These are phyloP conservation scores for Ordospora colligata DNA, from an alignment of 371 early-diverging fungal species.

Conservation along the genomic window DNA sequence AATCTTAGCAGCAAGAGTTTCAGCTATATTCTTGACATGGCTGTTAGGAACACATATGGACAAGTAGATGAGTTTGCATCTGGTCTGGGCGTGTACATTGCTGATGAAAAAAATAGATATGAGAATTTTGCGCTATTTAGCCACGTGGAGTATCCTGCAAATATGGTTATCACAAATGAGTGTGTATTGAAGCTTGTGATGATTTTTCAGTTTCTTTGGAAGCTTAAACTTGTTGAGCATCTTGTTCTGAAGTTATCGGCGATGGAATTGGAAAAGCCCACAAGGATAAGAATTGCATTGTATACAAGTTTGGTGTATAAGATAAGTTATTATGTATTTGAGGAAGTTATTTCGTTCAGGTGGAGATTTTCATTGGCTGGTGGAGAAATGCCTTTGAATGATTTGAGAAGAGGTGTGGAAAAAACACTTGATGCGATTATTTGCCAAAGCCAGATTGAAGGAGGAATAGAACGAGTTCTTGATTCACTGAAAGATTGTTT, in stretches of 20 bases:
- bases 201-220: conserved; percentile 57
- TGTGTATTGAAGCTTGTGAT: conserved; percentile 30
- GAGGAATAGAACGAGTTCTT: not conserved
- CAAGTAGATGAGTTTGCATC: conserved; percentile 31
- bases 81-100: conserved; percentile 9
- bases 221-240: conserved; percentile 45
- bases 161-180: conserved; percentile 27
- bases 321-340: conserved; percentile 37
- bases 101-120: not conserved
- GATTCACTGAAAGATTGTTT: not conserved
- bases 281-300: not conserved
- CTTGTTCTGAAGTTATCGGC: conserved; percentile 1
- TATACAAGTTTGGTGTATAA: conserved; percentile 24
- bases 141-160: conserved; percentile 34
- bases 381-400: not conserved
- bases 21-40: conserved; percentile 39
- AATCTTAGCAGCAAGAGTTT: conserved; percentile 19
- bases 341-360: conserved; percentile 28
- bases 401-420: not conserved
- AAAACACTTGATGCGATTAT: not conserved
- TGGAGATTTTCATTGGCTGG: not conserved
- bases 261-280: not conserved
- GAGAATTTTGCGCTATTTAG: conserved; percentile 44
- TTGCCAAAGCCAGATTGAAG: not conserved
- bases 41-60: conserved; percentile 37